A percentile compares a stretch with the other conserved stretches of the same genome.
Evolutionary conservation across 148 eudicot species (phyloP).

Genomic region (Fagopyrum tataricum): DNA sequence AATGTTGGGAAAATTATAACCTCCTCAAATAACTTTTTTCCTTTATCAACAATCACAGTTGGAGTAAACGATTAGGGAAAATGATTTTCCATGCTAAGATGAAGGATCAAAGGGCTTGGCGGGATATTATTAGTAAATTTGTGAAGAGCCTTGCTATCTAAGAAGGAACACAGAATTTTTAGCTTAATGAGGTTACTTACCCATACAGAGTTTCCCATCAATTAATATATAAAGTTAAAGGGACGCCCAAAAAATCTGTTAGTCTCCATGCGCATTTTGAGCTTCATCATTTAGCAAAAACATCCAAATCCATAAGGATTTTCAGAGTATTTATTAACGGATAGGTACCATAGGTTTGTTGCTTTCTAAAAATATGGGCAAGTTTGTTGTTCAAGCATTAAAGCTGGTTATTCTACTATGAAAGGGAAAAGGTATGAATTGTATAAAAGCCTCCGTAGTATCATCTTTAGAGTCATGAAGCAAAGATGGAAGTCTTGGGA

Average conservation of each 20-base stretch:
- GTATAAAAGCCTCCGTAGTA: not conserved
- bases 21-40: too few relatives aligned
- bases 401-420: not conserved
- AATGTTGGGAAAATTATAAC: not conserved
- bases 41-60: not conserved
- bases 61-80: not conserved
- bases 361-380: not conserved
- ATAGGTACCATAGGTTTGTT: not conserved
- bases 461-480: not conserved
- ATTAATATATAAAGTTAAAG: not conserved
- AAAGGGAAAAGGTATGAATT: not conserved
- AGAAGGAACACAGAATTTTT: too few relatives aligned
- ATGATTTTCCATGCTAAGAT: too few relatives aligned
- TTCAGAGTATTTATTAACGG: not conserved
- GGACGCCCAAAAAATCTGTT: not conserved
- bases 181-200: not conserved
- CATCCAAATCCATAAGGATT: not conserved
- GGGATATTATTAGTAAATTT: not conserved
- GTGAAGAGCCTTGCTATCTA: not conserved
- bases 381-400: not conserved
- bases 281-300: not conserved
- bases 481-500: slow-evolving; percentile 6
- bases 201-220: not conserved
- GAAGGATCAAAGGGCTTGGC: not conserved
- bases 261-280: not conserved